These are phyloP conservation scores for Nigrograna mackinnonii DNA, from an alignment of 2,329 filamentous ascomycete genomes.

Conservation along the genomic window DNA sequence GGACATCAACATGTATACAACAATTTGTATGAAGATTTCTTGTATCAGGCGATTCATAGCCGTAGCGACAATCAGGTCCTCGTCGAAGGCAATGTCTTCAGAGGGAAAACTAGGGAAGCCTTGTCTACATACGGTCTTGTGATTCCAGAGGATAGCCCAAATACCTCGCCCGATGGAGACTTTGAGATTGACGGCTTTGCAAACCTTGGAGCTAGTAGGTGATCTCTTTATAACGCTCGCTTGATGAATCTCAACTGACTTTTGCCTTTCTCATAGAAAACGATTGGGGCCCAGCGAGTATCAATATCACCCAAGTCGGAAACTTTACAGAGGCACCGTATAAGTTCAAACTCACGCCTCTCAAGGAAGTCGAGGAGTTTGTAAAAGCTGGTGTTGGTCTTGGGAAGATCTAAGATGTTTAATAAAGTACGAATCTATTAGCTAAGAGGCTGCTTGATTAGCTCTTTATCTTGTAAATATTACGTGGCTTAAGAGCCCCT, in stretches of 20 bases:
- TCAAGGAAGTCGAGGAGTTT: constrained; percentile 46
- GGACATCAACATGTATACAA: constrained; percentile 68
- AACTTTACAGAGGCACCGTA: constrained; percentile 55
- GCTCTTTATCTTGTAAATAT: too few species aligned
- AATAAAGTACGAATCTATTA: too few species aligned
- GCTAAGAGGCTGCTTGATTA: too few species aligned
- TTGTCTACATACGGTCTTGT: constrained; percentile 59
- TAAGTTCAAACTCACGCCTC: constrained; percentile 52
- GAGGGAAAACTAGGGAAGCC: constrained; percentile 51
- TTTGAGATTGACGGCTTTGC: constrained; percentile 59
- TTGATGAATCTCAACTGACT: background rate
- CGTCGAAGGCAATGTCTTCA: constrained; percentile 54
- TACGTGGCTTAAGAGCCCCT: too few species aligned
- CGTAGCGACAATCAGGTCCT: constrained; percentile 49
- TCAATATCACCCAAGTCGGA: constrained; percentile 58
- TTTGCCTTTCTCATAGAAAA: constrained; percentile 34
- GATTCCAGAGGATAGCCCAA: constrained; percentile 59
- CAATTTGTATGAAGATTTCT: constrained; percentile 45
- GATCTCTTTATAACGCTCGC: background rate
- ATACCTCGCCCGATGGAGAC: constrained; percentile 57
- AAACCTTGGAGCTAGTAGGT: constrained; percentile 57
- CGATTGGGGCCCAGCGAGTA: constrained; percentile 52
- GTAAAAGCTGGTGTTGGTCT: constrained; percentile 52
- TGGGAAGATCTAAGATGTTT: constrained; percentile 49
- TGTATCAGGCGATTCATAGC: constrained; percentile 47